phyloP scores from a whole-genome alignment of 768 basidiomycete genomes.

The Epithele typhae region DNA sequence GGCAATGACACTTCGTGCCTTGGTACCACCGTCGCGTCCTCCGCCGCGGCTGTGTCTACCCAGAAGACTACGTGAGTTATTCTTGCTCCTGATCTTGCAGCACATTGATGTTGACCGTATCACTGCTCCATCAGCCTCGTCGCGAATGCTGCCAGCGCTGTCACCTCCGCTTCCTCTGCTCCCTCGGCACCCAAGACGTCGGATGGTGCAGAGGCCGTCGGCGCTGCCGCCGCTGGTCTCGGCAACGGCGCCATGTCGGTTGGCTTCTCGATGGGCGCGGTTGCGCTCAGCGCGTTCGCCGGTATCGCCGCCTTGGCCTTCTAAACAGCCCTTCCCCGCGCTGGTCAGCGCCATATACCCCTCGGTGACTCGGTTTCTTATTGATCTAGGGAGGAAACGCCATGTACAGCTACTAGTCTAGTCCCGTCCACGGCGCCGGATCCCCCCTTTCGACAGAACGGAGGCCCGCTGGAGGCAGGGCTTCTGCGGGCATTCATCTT shows the following conservation, averaged over 20 bases:
- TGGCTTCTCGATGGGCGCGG: conserved; percentile 19
- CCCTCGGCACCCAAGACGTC: conserved; percentile 4
- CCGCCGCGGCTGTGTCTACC: conserved; percentile 4
- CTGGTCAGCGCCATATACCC: conserved; percentile 13
- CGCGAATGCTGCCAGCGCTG: conserved; percentile 14
- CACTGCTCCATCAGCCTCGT: conserved; percentile 8
- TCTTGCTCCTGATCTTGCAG: not conserved
- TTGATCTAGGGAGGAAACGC: conserved; percentile 15
- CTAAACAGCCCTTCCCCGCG: conserved; percentile 11
- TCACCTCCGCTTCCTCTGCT: conserved; percentile 15
- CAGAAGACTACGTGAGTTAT: conserved; percentile 15
- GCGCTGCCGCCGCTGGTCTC: conserved; percentile 32
- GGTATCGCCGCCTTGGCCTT: conserved; percentile 20
- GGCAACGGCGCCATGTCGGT: conserved; percentile 24
- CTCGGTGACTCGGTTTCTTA: not conserved
- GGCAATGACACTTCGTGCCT: conserved; percentile 39
- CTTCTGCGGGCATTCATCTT: conserved; percentile 10
- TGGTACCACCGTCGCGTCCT: conserved; percentile 9
- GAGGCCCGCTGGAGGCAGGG: conserved; percentile 12
- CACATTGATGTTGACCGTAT: too few species aligned
- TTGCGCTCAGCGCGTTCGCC: conserved; percentile 20
- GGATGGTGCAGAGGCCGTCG: conserved; percentile 21
- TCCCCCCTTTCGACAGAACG: conserved; percentile 6
- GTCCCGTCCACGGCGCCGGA: conserved; percentile 14
- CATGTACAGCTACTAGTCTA: conserved; percentile 17